Percentiles rank a stretch among this genome's conserved stretches.
phyloP scores from a whole-genome alignment of 306 rosid genomes.

The Cotoneaster glaucophyllus region DNA sequence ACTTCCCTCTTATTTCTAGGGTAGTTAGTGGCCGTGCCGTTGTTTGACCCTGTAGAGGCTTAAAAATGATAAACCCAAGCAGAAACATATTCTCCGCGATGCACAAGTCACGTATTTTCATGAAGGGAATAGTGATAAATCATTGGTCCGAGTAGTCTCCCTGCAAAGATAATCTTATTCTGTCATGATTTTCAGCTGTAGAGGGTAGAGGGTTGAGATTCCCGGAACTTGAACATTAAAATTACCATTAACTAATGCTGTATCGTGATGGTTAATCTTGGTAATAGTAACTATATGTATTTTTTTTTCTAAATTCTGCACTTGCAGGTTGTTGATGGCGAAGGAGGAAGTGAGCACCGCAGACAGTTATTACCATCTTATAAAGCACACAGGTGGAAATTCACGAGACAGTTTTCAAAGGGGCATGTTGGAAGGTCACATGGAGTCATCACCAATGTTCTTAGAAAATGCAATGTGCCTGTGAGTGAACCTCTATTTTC shows the following conservation, averaged over 20 bases:
- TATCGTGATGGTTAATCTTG: neutral
- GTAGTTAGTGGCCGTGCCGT: neutral
- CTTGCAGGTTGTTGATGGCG: constrained; percentile 78
- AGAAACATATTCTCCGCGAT: neutral
- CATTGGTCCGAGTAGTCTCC: neutral
- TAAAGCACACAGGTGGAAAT: constrained; percentile 68
- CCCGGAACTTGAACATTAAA: neutral
- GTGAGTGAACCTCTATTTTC: constrained; percentile 31
- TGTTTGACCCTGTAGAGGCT: neutral
- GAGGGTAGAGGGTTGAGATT: neutral
- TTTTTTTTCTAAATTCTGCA: neutral
- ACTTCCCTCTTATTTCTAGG: neutral
- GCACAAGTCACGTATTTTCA: neutral
- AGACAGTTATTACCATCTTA: constrained; percentile 74
- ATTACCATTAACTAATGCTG: neutral
- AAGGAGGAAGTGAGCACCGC: constrained; percentile 66
- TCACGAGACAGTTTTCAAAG: constrained; percentile 32
- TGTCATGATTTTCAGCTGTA: neutral
- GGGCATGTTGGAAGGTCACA: constrained; percentile 58
- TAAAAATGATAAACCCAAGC: no score
- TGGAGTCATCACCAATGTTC: constrained; percentile 40
- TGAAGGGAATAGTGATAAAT: neutral
- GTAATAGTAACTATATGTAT: neutral
- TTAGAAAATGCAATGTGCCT: constrained; percentile 62
- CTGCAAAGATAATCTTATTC: neutral